Base-by-base conservation (phyloP, 2,329 filamentous ascomycete genomes). In the Myrmaecium sp. region DNA sequence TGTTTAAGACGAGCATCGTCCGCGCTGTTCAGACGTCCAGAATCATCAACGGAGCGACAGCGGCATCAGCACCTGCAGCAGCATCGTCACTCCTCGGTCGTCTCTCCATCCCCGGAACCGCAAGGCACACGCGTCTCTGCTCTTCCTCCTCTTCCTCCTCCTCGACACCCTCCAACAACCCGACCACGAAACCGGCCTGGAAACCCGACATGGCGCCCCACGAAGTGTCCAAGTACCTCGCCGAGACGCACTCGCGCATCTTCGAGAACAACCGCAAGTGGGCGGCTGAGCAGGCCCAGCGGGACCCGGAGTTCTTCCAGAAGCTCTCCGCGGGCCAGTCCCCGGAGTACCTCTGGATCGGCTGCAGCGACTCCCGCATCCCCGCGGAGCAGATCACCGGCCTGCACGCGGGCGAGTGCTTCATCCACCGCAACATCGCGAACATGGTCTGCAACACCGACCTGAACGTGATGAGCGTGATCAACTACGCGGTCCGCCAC, bases 361-460 rank as follows among this genome's bases (percentile, higher is more conserved):
- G 82, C 32, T 92, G 82, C 57, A 78, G 79, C 41, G 82, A 91
- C 58, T 81, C 74, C 20, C 77, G 82, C 36, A 74, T 80, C 38
- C 81, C 82, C 2, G 82, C 89, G 53, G 86, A 79, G 4, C 82
- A 74, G 25, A 66, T 92, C 43, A 66, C 84, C 15, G 74, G 76
- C 42, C 64, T 82, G 31, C 65, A 80, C 43, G 79, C 81, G 3
- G 81, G 82, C 32, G 80, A 91, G 41, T 73, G 91, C 38, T 91
- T 91, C 50, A 76, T 82, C 27, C 81, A 91, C 60, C 77, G 82
- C 47, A 91, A 91, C 60, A 84, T 92, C 49, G 81, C 79, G 52
- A 91, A 91, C 58, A 69, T 86, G 43, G 57, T 91, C 35, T 70
- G 72, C 30, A 59, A 72, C 12, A 72, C 70, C 40, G 82, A 92